A percentile compares a stretch with the other conserved stretches of the same genome.
Evolutionary conservation across 495 filamentous ascomycete genomes (phyloP).

Genomic region (Oleoguttula mirabilis): DNA sequence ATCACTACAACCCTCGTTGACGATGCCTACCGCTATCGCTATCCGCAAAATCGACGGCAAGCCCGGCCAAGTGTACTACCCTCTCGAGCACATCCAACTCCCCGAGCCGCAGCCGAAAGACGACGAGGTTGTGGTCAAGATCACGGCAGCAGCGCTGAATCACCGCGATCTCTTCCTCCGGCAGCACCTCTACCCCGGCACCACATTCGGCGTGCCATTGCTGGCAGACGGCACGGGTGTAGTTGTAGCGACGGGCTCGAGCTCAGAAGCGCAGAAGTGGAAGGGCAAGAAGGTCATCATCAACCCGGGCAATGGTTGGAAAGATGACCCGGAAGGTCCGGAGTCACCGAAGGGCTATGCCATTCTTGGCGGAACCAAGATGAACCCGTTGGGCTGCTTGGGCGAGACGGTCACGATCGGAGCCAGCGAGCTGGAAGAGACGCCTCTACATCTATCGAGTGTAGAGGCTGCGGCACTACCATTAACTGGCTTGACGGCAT

Average conservation of each 20-base stretch:
- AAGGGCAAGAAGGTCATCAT: constrained; percentile 59
- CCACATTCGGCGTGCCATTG: constrained; percentile 62
- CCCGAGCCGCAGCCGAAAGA: constrained; percentile 43
- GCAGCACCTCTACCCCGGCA: constrained; percentile 76
- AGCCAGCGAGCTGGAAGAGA: constrained; percentile 59
- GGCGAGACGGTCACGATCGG: constrained; percentile 59
- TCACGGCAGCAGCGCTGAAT: constrained; percentile 72
- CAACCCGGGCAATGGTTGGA: constrained; percentile 66
- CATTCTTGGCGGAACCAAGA: constrained; percentile 61
- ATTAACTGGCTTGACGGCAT: constrained; percentile 73
- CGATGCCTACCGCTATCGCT: constrained; percentile 45
- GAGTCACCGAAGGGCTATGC: constrained; percentile 49
- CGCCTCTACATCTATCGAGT: constrained; percentile 56
- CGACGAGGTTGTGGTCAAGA: constrained; percentile 52
- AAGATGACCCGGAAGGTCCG: constrained; percentile 53
- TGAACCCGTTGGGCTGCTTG: constrained; percentile 52
- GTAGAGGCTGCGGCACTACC: constrained; percentile 72
- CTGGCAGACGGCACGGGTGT: constrained; percentile 67
- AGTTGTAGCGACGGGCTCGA: constrained; percentile 51
- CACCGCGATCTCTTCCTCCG: constrained; percentile 89
- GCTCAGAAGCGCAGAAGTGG: constrained; percentile 39
- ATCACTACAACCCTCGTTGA: too few species aligned
- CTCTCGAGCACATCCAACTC: constrained; percentile 30
- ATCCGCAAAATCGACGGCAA: constrained; percentile 56
- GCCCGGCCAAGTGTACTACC: constrained; percentile 78